Percentiles rank a stretch among this genome's conserved stretches.
These are phyloP conservation scores for Volvox africanus DNA, from an alignment of 139 green algal species.

Conservation along the genomic window DNA sequence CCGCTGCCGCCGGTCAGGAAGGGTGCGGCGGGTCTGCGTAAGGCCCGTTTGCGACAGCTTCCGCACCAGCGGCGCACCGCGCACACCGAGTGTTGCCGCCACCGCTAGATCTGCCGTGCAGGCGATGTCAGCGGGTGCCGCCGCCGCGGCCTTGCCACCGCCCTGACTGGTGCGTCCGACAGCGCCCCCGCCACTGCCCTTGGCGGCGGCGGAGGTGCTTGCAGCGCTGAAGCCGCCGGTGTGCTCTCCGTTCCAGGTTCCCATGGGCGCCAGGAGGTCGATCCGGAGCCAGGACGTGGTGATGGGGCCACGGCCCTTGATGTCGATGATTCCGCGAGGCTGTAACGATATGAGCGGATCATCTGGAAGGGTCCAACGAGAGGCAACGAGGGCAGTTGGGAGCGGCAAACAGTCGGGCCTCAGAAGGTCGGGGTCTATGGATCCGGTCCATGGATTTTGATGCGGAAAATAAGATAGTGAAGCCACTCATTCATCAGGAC, in stretches of 20 bases:
- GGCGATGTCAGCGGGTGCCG: not conserved
- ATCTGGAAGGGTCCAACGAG: not conserved
- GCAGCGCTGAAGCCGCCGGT: not conserved
- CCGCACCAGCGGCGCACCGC: conserved; percentile 25
- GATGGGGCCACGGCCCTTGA: conserved; percentile 35
- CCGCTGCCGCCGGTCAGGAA: not conserved
- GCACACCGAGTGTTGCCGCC: conserved; percentile 25
- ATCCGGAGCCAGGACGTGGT: conserved; percentile 34
- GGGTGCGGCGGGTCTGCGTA: not conserved
- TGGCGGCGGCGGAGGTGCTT: not conserved
- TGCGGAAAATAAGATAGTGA: too few species aligned
- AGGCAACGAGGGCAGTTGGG: too few species aligned
- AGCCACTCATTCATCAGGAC: too few species aligned
- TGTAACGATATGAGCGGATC: conserved; percentile 27
- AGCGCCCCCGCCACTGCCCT: not conserved
- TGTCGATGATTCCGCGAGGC: conserved; percentile 43
- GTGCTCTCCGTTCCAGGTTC: not conserved
- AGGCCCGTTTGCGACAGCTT: conserved; percentile 43
- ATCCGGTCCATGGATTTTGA: too few species aligned
- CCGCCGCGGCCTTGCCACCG: not conserved
- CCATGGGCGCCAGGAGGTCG: not conserved
- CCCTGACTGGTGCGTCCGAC: not conserved
- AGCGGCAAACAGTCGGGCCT: too few species aligned
- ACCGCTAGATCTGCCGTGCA: conserved; percentile 38
- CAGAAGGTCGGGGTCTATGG: not conserved